Conservation (phyloP, 2,329 filamentous ascomycete species). For the Emergomyces pasteurianus region DNA sequence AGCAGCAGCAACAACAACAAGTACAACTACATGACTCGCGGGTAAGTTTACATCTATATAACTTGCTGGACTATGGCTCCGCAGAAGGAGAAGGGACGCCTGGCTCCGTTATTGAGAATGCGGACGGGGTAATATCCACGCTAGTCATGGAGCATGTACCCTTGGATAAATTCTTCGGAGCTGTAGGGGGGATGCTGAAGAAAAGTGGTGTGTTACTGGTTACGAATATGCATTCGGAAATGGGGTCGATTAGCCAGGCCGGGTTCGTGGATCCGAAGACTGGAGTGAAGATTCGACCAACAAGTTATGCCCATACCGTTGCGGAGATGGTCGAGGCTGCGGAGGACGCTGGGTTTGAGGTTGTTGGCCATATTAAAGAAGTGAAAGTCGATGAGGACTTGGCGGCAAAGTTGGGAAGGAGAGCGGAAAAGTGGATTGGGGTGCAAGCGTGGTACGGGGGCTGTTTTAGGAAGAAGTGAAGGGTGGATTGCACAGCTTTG, state of each 20-base stretch:
- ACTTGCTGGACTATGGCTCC: slow-evolving; percentile 24
- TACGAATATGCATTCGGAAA: slow-evolving; percentile 59
- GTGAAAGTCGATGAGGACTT: slow-evolving; percentile 40
- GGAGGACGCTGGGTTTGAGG: slow-evolving; percentile 35
- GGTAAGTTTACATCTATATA: slow-evolving; percentile 20
- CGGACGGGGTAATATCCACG: slow-evolving; percentile 45
- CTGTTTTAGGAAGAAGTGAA: slow-evolving; percentile 29
- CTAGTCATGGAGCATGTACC: slow-evolving; percentile 55
- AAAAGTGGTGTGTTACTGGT: slow-evolving; percentile 42
- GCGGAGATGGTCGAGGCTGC: slow-evolving; percentile 38
- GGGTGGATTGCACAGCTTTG: background rate
- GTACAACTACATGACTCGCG: background rate
- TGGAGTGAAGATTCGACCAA: slow-evolving; percentile 47
- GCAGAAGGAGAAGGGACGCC: slow-evolving; percentile 10
- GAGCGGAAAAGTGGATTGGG: slow-evolving; percentile 53
- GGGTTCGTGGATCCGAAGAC: slow-evolving; percentile 46
- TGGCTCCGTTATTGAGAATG: slow-evolving; percentile 14
- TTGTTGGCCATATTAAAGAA: slow-evolving; percentile 33
- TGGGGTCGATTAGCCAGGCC: slow-evolving; percentile 48
- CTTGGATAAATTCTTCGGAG: slow-evolving; percentile 44
- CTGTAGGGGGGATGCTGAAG: slow-evolving; percentile 32
- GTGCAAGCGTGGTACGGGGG: slow-evolving; percentile 44
- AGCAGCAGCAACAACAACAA: background rate
- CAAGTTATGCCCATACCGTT: slow-evolving; percentile 46
- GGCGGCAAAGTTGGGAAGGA: slow-evolving; percentile 46